These are phyloP conservation scores for Pseudoturritis turrita DNA, from an alignment of 345 rosid species.

Conservation along the genomic window DNA sequence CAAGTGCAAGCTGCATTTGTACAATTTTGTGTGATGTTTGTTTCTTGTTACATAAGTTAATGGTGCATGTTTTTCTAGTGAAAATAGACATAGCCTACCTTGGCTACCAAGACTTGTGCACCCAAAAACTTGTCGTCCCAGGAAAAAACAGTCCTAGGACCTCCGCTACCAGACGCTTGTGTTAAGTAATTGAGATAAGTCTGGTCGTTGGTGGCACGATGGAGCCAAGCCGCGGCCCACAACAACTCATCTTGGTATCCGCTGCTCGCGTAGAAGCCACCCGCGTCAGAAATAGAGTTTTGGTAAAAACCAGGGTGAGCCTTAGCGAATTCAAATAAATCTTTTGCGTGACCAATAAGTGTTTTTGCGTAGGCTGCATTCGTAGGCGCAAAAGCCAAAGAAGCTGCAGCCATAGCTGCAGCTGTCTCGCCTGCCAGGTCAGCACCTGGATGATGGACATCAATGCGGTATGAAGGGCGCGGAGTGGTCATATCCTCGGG, in stretches of 20 bases:
- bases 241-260: constrained; percentile 72
- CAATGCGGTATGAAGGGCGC: constrained; percentile 36
- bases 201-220: constrained; percentile 64
- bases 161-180: constrained; percentile 59
- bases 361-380: constrained; percentile 34
- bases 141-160: constrained; percentile 59
- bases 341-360: constrained; percentile 49
- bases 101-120: constrained; percentile 78
- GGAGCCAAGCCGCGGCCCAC: constrained; percentile 98
- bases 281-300: constrained; percentile 31
- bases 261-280: constrained; percentile 42
- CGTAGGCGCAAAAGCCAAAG: constrained; percentile 37
- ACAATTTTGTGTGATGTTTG: background rate
- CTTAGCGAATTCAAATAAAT: constrained; percentile 41
- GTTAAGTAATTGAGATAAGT: constrained; percentile 60
- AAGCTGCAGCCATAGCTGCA: constrained; percentile 66
- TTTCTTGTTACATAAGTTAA: background rate
- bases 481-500: constrained; percentile 79
- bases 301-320: constrained; percentile 31
- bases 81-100: constrained; percentile 40
- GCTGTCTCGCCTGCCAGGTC: constrained; percentile 68
- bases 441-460: constrained; percentile 54
- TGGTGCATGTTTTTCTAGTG: background rate
- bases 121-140: constrained; percentile 98
- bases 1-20: constrained; percentile 64